phyloP scores from a whole-genome alignment of 345 rosid genomes.

The Ceriops zippeliana region DNA sequence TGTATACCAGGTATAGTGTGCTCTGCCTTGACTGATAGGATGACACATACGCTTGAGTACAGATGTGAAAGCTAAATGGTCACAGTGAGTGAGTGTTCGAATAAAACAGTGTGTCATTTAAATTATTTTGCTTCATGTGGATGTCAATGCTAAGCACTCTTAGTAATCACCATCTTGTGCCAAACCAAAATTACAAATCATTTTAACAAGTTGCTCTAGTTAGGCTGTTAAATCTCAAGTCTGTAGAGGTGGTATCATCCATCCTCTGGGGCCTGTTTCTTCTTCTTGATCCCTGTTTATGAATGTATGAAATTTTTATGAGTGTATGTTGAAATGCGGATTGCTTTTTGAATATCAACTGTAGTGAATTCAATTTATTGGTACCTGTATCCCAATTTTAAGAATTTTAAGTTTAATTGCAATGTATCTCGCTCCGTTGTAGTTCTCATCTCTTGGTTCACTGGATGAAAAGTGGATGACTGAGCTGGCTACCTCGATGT shows the following conservation, averaged over 20 bases:
- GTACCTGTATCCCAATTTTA: background rate
- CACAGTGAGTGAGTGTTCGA: too few species aligned
- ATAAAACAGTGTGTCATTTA: too few species aligned
- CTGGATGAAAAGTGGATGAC: conserved; percentile 93
- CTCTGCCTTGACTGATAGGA: background rate
- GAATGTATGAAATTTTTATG: background rate
- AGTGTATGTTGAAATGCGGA: too few species aligned
- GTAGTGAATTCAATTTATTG: too few species aligned
- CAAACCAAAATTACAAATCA: background rate
- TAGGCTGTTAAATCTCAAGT: too few species aligned
- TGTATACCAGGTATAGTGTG: conserved; percentile 65
- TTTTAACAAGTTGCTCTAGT: background rate
- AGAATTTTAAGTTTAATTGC: conserved; percentile 3
- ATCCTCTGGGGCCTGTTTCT: background rate
- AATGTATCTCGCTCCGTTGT: conserved; percentile 17
- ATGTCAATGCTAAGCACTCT: background rate
- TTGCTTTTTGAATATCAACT: too few species aligned
- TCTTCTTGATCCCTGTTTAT: background rate
- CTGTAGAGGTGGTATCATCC: background rate
- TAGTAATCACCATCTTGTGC: background rate
- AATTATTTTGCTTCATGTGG: background rate
- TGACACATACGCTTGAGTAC: background rate
- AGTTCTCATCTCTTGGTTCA: conserved; percentile 97
- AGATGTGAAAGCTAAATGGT: background rate
- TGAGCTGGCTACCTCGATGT: conserved; percentile 77